Percentiles rank a stretch among this genome's conserved stretches.
Evolutionary conservation across 2,329 filamentous ascomycete genomes (phyloP).

Genomic region (Exophiala sideris): DNA sequence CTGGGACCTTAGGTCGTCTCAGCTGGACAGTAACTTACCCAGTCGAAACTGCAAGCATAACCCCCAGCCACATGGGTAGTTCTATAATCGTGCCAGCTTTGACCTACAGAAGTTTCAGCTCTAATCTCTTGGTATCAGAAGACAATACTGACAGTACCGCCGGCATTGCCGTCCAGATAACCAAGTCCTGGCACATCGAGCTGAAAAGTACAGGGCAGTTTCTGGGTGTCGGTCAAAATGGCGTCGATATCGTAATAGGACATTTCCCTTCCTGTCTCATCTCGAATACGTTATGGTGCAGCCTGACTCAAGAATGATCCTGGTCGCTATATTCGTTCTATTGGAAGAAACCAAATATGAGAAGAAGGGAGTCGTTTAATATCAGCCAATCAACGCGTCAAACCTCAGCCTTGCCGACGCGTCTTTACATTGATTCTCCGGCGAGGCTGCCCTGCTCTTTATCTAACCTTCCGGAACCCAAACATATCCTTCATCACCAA

Average conservation of each 20-base stretch:
- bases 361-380: neutral
- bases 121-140: neutral
- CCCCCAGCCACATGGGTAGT: conserved; percentile 89
- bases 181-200: conserved; percentile 82
- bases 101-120: conserved; percentile 49
- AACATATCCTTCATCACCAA: too few relatives aligned
- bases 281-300: neutral
- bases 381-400: conserved; percentile 18
- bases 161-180: conserved; percentile 80
- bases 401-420: conserved; percentile 4
- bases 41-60: conserved; percentile 74
- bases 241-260: conserved; percentile 48
- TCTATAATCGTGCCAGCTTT: conserved; percentile 76
- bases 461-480: neutral
- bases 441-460: neutral
- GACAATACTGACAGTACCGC: conserved; percentile 47
- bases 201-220: conserved; percentile 94
- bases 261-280: conserved; percentile 9
- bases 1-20: neutral
- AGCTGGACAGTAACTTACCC: conserved; percentile 36
- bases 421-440: neutral
- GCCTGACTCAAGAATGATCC: neutral
- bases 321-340: neutral
- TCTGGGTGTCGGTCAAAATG: conserved; percentile 61
- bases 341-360: neutral